A percentile compares a stretch with the other conserved stretches of the same genome.
Evolutionary conservation across 495 filamentous ascomycete genomes (phyloP).

Genomic region (Cercophora sp.): DNA sequence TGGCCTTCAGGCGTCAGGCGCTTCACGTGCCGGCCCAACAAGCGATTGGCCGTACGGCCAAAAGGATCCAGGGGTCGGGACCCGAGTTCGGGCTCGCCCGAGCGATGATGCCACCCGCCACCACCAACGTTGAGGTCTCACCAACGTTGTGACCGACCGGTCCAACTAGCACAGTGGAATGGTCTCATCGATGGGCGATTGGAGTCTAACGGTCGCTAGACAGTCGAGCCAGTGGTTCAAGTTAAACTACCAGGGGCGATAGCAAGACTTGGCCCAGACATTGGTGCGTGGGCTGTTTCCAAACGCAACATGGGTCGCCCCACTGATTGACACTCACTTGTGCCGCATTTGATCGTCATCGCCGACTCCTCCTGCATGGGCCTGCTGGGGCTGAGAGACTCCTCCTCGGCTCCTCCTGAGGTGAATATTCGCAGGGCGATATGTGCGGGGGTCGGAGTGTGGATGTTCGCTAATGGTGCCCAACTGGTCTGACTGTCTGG

Average conservation of each 20-base stretch:
- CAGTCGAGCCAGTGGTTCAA: not conserved
- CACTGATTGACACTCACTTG: not conserved
- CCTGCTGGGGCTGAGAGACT: not conserved
- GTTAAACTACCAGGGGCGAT: not conserved
- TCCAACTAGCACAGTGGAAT: not conserved
- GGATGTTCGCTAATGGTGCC: too few species aligned
- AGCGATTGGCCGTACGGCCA: not conserved
- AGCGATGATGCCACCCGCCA: too few species aligned
- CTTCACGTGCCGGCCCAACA: not conserved
- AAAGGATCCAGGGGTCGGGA: not conserved
- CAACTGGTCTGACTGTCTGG: too few species aligned
- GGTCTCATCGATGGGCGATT: not conserved
- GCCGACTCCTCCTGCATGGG: not conserved
- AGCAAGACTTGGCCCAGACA: not conserved
- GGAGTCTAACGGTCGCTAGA: not conserved
- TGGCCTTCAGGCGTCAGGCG: not conserved
- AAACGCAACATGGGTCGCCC: too few species aligned
- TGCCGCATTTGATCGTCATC: not conserved
- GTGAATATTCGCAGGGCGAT: too few species aligned
- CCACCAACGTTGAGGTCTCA: too few species aligned
- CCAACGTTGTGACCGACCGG: not conserved
- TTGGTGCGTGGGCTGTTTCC: too few species aligned
- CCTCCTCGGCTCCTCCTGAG: not conserved
- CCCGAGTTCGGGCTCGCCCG: not conserved
- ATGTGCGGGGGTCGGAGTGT: too few species aligned